Evolutionary conservation across 164 flowering plant genomes (phyloP), one percentile per base, ranked within the genome.

Genomic region (Vitis cinerea): DNA sequence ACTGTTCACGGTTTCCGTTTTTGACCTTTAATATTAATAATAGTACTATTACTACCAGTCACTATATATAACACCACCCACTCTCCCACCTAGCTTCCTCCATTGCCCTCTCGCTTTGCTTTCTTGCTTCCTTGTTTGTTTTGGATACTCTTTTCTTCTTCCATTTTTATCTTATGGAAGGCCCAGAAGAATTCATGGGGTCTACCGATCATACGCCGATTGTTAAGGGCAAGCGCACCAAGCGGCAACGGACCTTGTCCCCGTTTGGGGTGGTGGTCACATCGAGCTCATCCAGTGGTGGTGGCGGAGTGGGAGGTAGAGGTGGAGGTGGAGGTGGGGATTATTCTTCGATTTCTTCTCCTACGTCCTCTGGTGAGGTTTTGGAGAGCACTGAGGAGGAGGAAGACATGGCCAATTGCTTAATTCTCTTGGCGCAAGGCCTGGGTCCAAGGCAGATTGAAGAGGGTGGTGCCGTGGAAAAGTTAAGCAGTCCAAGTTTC

Each of bases 371-470:
- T 1, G 48, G 37, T 9, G 79, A 67, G 11, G 78, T 61, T 37
- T 3, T 37, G 44, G 11, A 78, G 11, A 78, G 70, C 47, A 76
- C 79, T 1, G 87, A 86, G 49, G 88, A 56, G 86, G 83, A 19
- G 83, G 81, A 23, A 50, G 89, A 86, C 80, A 78, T 84, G 86
- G 92, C 92, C 4, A 83, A 83, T 63, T 86, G 88, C 51, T 64
- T 88, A 10, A 88, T 88, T 71, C 81, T 88, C 17, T 66, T 88
- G 10, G 92, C 92, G 2, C 27, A 23, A 37, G 44, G 44, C 44
- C 7, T 37, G 44, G 44, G 44, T 37, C 44, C 44, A 37, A 37
- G 7, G 44, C 4, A 31, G 44, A 37, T 37, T 14, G 82, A 78
- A 62, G 81, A 83, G 1, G 49, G 61, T 15, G 65, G 59, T 5